Base-by-base conservation (phyloP, 495 filamentous ascomycete genomes). In the Tuber melanosporum region DNA sequence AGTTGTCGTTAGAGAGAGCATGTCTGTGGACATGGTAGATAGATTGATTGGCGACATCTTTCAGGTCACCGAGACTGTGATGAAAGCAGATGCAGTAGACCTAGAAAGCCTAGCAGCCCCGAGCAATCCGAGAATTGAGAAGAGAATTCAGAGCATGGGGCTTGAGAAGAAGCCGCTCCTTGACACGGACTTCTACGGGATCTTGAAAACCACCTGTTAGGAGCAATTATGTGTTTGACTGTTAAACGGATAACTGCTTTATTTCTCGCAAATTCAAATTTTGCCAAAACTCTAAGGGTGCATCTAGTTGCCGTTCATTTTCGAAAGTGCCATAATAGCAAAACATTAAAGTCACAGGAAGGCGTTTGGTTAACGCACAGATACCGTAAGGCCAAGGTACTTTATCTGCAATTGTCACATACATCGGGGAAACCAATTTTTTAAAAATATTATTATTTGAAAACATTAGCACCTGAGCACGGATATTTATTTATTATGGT, bases 21-120 rank as follows among this genome's bases (percentile, higher is more conserved):
- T 93, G 89, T 89, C 87, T 49, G 84, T 92, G 43, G 91, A 93
- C 80, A 83, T 93, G 46, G 83, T 93, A 1, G 91, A 93, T 79
- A 85, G 77, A 90, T 87, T 84, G 69, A 84, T 84, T 36, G 72
- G 72, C 12, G 79, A 81, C 52, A 84, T 79, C 75, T 70, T 80
- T 45, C 79, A 76, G 43, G 69, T 26, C 14, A 82, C 77, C n/a
- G 79, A 83, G 62, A 83, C 76, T 36, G 49, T 80, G 47, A 79
- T 87, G 83, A 83, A 87, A 0, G 83, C 86, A 32, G 88, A 90
- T 75, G 83, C 85, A 73, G 83, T 87, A 20, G 87, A 87, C 71
- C 44, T 89, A 57, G 82, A 82, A 3, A 84, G 86, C 14, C 76
- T 88, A 72, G 79, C 77, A 57, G 80, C 77, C 43, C 78, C 80